phyloP scores from a whole-genome alignment of 1,284 basidiomycete species.

The Retiboletus fuscus region DNA sequence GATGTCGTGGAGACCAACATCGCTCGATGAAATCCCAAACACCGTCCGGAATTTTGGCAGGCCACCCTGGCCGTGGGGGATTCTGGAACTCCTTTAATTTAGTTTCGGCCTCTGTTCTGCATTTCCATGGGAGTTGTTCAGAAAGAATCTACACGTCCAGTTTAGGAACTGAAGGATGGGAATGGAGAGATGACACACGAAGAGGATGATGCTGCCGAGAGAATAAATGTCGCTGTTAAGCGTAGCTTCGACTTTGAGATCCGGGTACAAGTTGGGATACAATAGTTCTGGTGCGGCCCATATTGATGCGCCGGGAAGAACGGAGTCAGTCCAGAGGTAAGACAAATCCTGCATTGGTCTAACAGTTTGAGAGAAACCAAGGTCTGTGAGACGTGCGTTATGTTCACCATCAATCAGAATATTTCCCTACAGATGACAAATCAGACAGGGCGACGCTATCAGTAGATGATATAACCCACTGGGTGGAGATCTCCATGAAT shows the following conservation, averaged over 20 bases:
- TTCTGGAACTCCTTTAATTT: conserved; percentile 3
- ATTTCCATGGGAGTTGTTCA: conserved; percentile 12
- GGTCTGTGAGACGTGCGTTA: conserved; percentile 26
- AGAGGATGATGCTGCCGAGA: conserved; percentile 27
- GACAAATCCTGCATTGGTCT: neutral
- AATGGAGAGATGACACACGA: conserved; percentile 9
- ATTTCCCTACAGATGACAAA: conserved; percentile 15
- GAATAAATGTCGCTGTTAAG: conserved; percentile 24
- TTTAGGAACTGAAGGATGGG: neutral
- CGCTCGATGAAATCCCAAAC: conserved; percentile 23
- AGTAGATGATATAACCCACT: neutral
- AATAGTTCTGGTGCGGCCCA: conserved; percentile 23
- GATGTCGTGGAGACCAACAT: conserved; percentile 25
- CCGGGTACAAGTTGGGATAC: neutral
- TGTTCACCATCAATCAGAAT: conserved; percentile 20
- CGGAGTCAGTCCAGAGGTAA: conserved; percentile 12
- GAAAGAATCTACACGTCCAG: conserved; percentile 15
- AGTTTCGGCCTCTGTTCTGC: neutral
- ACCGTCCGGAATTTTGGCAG: conserved; percentile 3
- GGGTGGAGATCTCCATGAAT: conserved; percentile 28
- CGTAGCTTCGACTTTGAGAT: neutral
- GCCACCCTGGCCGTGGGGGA: conserved; percentile 18
- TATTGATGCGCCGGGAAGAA: conserved; percentile 2
- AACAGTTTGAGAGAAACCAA: conserved; percentile 22
- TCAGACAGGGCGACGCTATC: neutral